A percentile compares a stretch with the other conserved stretches of the same genome.
Evolutionary conservation across 2,329 filamentous ascomycete genomes (phyloP).

Genomic region (Neofusicoccum sp.): DNA sequence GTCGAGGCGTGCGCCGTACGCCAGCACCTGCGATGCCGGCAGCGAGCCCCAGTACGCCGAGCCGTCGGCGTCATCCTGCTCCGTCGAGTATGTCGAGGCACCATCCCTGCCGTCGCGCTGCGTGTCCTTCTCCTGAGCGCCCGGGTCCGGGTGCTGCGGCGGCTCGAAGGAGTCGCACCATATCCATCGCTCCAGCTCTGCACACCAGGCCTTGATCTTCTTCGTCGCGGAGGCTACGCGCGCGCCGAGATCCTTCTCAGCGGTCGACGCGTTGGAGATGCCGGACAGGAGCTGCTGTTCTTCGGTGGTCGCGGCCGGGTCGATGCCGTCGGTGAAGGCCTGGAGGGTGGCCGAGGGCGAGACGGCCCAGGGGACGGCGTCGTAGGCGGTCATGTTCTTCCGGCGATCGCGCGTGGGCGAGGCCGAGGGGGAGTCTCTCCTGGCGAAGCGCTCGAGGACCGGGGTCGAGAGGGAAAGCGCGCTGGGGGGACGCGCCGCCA

Average conservation of each 20-base stretch:
- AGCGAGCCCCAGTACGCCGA: conserved; percentile 67
- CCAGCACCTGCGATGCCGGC: conserved; percentile 59
- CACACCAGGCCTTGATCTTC: conserved; percentile 70
- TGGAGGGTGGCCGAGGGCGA: conserved; percentile 43
- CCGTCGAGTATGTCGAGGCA: neutral
- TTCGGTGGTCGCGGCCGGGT: conserved; percentile 43
- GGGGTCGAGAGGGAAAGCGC: conserved; percentile 16
- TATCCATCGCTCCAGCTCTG: conserved; percentile 65
- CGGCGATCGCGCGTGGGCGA: conserved; percentile 19
- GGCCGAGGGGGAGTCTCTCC: conserved; percentile 11
- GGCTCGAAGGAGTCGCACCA: conserved; percentile 54
- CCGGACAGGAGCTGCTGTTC: conserved; percentile 49
- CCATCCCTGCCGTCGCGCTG: neutral
- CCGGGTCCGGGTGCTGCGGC: conserved; percentile 25
- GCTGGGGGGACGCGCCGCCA: conserved; percentile 34
- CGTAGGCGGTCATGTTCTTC: conserved; percentile 11
- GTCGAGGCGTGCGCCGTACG: conserved; percentile 71
- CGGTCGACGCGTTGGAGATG: conserved; percentile 60
- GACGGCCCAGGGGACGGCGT: conserved; percentile 22
- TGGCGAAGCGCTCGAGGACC: conserved; percentile 11
- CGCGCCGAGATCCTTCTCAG: conserved; percentile 70
- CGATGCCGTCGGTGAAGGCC: conserved; percentile 43
- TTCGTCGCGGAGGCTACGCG: conserved; percentile 69
- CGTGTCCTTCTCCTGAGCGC: conserved; percentile 22
- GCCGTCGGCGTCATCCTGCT: conserved; percentile 17